Conservation (phyloP, 176 grass and related monocot species). For the Triticum timopheevii region DNA sequence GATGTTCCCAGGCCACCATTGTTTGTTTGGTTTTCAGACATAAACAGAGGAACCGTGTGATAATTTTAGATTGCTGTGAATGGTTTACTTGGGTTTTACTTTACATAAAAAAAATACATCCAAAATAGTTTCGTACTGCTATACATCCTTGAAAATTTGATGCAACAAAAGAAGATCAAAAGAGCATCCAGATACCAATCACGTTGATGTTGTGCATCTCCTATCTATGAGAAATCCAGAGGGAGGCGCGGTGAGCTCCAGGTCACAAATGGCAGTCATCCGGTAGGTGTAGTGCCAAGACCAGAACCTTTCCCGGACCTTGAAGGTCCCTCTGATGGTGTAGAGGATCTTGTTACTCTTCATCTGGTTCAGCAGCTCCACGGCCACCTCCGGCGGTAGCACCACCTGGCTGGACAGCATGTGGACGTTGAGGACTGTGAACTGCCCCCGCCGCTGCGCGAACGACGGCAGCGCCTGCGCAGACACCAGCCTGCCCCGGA, state of each 20-base stretch:
- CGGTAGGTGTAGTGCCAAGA: constrained; percentile 64
- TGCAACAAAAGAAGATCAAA: constrained; percentile 7
- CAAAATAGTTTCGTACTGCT: not conserved
- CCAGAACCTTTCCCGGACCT: constrained; percentile 68
- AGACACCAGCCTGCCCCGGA: constrained; percentile 59
- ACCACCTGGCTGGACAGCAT: constrained; percentile 81
- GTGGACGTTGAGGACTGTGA: constrained; percentile 53
- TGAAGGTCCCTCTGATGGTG: constrained; percentile 65
- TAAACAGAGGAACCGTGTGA: not conserved
- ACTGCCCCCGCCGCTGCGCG: constrained; percentile 48
- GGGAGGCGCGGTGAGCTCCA: constrained; percentile 82
- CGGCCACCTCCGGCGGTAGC: constrained; percentile 62
- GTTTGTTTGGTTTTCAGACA: not conserved
- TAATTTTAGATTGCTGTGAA: no score
- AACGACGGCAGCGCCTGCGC: constrained; percentile 70
- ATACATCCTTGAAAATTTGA: not conserved
- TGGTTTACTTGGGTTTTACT: no score
- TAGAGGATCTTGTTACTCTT: constrained; percentile 66
- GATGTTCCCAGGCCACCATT: not conserved
- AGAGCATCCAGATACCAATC: not conserved
- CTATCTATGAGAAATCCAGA: constrained; percentile 65
- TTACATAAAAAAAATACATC: no score
- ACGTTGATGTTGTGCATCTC: constrained; percentile 68
- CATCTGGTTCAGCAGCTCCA: constrained; percentile 70
- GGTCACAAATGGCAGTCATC: constrained; percentile 58